These are phyloP conservation scores for Leonotis leonurus DNA, from an alignment of 257 asterid species.

Conservation along the genomic window DNA sequence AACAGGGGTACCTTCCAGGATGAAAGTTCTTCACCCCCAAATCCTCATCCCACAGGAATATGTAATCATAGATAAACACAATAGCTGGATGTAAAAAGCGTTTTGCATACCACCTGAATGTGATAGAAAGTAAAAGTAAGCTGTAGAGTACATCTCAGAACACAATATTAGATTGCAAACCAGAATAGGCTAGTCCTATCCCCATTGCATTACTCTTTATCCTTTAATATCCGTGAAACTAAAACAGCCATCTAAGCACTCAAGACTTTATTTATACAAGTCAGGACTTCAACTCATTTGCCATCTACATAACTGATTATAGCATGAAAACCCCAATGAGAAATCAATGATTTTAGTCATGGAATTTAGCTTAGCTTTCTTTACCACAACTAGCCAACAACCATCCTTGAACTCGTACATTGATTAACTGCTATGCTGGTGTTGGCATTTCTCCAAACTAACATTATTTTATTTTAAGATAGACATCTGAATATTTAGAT, in stretches of 20 bases:
- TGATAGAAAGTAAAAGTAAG: background rate
- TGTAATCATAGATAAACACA: constrained; percentile 71
- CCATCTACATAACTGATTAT: background rate
- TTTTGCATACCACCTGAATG: constrained; percentile 89
- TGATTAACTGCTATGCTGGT: background rate
- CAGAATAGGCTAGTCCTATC: background rate
- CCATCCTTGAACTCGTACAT: background rate
- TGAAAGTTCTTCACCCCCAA: constrained; percentile 75
- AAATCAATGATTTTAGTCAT: background rate
- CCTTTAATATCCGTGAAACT: background rate
- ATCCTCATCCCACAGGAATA: constrained; percentile 96
- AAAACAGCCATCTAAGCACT: background rate
- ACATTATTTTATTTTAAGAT: background rate
- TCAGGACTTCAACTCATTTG: background rate
- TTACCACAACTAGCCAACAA: background rate
- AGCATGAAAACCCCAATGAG: background rate
- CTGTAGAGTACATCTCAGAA: background rate
- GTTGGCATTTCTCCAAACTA: background rate
- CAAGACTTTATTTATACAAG: background rate
- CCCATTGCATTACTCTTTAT: background rate
- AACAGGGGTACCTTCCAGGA: constrained; percentile 63
- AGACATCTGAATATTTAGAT: background rate
- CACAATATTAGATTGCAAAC: background rate
- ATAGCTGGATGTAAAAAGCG: constrained; percentile 85
- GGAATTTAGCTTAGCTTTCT: background rate